Base-by-base conservation (phyloP, 495 filamentous ascomycete genomes). In the Tuber borchii region DNA sequence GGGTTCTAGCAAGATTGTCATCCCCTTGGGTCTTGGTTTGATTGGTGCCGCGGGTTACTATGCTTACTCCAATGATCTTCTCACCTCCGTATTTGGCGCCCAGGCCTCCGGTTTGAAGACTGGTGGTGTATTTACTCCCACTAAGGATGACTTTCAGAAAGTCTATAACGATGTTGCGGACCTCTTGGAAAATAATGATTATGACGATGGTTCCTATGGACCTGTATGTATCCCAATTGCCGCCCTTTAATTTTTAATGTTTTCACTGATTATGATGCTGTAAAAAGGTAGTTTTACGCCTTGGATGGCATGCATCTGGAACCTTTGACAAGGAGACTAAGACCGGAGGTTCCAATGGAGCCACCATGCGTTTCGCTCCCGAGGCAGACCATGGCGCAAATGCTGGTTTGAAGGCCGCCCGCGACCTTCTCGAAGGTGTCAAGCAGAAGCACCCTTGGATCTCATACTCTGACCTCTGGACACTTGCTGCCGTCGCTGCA, bases 361-460 rank as follows among this genome's bases (percentile, higher is more conserved):
- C 95, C 73, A 99, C 95, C 80, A 99, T 99, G 95, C 90, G 95
- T 84, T 99, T 99, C 85, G 87, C 90, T 61, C 95, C 95, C 56
- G 95, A 97, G 87, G 88, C 89, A 65, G 92, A 91, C 83, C 95
- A 99, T 86, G 94, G 94, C 79, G 95, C 95, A 84, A 97, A 97
- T 80, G 93, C 95, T 73, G 95, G 95, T 79, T 88, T 99, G 81
- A 91, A 92, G 85, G 85, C 88, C 76, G 95, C 95, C 77, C 91
- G 95, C 56, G 92, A 97, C 86, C 96, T 97, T 88, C 87, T 97
- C 40, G 92, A 97, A 85, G 92, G 93, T 77, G 87, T 97, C 81
- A 95, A 97, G 86, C 90, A 87, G 73, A 89, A 95, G 85, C 93
- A 93, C 89, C 93, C 94, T 70, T 99, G 95, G 95, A 97, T 97